Evolutionary conservation across 1,284 basidiomycete genomes (phyloP).

Genomic region (Violaceomyces palustris): DNA sequence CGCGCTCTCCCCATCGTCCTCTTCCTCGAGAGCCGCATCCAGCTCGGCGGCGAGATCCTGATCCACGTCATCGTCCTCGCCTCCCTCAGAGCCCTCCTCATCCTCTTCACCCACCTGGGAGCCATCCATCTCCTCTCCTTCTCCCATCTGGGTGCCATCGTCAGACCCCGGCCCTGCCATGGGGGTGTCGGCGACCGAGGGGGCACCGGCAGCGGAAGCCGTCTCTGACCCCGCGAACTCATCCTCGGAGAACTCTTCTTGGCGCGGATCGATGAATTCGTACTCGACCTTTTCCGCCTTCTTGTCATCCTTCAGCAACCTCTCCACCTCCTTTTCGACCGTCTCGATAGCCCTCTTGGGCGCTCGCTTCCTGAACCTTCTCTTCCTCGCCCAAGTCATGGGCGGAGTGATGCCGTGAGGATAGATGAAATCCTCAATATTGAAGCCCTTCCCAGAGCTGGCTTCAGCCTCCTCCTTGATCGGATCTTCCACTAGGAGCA

Average conservation of each 20-base stretch:
- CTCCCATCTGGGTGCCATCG: constrained; percentile 35
- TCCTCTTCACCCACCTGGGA: constrained; percentile 49
- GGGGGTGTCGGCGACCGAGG: constrained; percentile 19
- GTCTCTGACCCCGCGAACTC: constrained; percentile 10
- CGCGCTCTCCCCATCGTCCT: constrained; percentile 61
- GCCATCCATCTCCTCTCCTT: constrained; percentile 52
- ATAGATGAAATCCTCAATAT: constrained; percentile 93
- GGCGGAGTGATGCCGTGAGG: constrained; percentile 95
- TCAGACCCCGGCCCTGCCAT: constrained; percentile 17
- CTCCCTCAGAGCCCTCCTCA: constrained; percentile 51
- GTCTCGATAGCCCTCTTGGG: constrained; percentile 90
- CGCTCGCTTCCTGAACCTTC: constrained; percentile 84
- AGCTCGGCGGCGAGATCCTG: constrained; percentile 55
- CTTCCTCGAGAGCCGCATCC: constrained; percentile 55
- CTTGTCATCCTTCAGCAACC: constrained; percentile 79
- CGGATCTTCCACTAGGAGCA: constrained; percentile 46
- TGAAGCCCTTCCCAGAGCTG: constrained; percentile 64
- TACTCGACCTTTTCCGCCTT: constrained; percentile 66
- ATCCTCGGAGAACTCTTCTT: constrained; percentile 40
- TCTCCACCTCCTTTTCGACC: constrained; percentile 92
- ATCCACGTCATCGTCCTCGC: constrained; percentile 62
- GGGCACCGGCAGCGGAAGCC: constrained; percentile 38
- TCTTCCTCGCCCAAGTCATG: constrained; percentile 80
- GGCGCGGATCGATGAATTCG: constrained; percentile 39
- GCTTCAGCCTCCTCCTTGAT: constrained; percentile 60